Conservation (phyloP, 148 eudicot genomes). For the Salicornia ramosissima region DNA sequence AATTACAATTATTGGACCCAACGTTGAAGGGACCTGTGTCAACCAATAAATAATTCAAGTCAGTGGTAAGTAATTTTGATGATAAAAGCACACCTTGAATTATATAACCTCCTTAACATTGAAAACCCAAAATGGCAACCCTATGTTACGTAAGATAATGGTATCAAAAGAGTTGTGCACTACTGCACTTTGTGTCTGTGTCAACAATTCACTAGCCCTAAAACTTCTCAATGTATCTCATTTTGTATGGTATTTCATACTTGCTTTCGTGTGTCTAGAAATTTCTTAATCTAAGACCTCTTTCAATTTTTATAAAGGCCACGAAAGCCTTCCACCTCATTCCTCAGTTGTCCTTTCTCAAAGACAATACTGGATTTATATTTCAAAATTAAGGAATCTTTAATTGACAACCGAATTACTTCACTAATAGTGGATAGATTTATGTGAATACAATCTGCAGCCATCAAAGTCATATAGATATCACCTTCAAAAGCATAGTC, state of each 20-base stretch:
- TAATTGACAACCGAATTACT: background rate
- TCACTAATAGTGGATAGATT: background rate
- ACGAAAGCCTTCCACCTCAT: background rate
- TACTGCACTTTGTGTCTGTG: too few relatives aligned
- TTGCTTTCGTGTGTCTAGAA: too few relatives aligned
- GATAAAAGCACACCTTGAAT: background rate
- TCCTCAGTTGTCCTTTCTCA: background rate
- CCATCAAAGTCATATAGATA: background rate
- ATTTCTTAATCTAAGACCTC: too few relatives aligned
- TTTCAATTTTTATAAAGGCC: too few relatives aligned
- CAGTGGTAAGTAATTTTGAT: background rate
- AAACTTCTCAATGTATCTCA: background rate
- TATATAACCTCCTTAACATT: too few relatives aligned
- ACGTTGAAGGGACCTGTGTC: conserved; percentile 79
- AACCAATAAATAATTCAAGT: conserved; percentile 8
- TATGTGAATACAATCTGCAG: background rate
- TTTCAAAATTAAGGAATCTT: background rate
- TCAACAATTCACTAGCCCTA: background rate
- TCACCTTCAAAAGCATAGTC: background rate
- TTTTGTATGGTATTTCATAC: background rate
- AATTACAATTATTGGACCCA: conserved; percentile 69
- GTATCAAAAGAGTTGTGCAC: too few relatives aligned
- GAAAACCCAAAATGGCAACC: too few relatives aligned
- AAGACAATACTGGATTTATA: background rate
- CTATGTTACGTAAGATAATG: too few relatives aligned